Evolutionary conservation across 371 early-diverging fungal genomes (phyloP).

Genomic region (Mucor circinelloides): DNA sequence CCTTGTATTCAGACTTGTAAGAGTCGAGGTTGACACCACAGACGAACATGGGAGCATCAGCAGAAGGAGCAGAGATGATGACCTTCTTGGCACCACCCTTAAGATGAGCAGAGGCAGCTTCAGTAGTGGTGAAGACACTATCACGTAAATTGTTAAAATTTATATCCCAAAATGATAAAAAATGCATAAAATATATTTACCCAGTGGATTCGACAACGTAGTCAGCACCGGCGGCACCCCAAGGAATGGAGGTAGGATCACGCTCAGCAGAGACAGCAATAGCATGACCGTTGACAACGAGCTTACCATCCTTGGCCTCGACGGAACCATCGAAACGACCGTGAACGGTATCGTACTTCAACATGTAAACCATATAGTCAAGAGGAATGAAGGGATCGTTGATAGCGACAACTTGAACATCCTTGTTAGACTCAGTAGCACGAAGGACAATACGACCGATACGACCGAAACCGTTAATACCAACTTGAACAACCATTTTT

Average conservation of each 20-base stretch:
- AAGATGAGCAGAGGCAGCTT: constrained; percentile 89
- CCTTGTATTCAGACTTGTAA: constrained; percentile 82
- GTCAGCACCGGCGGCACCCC: constrained; percentile 89
- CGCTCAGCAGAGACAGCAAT: constrained; percentile 78
- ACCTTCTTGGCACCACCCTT: constrained; percentile 95
- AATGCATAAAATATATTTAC: background rate
- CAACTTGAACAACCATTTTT: constrained; percentile 28
- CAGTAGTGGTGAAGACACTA: constrained; percentile 93
- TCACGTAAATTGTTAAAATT: constrained; percentile 84
- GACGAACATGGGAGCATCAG: constrained; percentile 88
- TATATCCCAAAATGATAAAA: background rate
- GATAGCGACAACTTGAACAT: constrained; percentile 91
- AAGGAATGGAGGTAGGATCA: constrained; percentile 87
- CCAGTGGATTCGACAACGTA: constrained; percentile 62
- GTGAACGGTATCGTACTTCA: constrained; percentile 98
- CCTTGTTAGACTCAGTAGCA: constrained; percentile 72
- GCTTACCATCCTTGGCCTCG: constrained; percentile 77
- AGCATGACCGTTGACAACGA: constrained; percentile 83
- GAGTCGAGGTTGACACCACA: constrained; percentile 95
- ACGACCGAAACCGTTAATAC: constrained; percentile 84
- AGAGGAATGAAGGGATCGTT: constrained; percentile 99
- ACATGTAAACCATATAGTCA: constrained; percentile 96
- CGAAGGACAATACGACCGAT: constrained; percentile 99
- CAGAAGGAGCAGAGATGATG: constrained; percentile 98
- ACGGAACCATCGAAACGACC: constrained; percentile 88